phyloP scores from a whole-genome alignment of 192 early-diverging fungal genomes.

The Pecoramyces ruminantium region DNA sequence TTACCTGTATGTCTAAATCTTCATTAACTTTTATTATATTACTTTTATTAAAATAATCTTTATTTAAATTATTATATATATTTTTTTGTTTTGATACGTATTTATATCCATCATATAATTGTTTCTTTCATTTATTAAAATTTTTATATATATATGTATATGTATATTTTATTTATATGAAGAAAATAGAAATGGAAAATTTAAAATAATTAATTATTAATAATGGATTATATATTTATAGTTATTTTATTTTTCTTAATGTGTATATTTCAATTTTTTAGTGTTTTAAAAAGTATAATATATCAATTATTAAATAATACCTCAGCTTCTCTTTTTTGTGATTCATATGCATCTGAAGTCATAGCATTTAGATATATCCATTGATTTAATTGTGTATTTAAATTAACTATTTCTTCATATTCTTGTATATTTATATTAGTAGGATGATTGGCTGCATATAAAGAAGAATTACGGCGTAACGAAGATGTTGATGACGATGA shows the following conservation, averaged over 20 bases:
- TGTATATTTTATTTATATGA: no score
- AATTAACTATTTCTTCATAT: neutral
- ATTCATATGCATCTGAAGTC: neutral
- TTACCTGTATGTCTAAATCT: neutral
- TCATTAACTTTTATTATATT: neutral
- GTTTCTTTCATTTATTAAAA: neutral
- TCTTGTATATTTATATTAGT: neutral
- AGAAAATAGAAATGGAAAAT: no score
- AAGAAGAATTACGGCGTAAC: neutral
- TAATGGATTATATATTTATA: no score
- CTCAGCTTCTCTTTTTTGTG: neutral
- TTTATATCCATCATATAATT: neutral
- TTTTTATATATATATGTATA: no score
- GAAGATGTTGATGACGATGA: neutral
- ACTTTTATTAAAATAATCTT: neutral
- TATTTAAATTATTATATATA: neutral
- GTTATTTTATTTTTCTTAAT: no score
- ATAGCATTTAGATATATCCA: neutral
- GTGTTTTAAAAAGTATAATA: no score
- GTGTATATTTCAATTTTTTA: no score
- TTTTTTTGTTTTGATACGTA: neutral
- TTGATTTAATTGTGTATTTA: neutral
- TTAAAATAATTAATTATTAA: no score
- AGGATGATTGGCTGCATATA: neutral
- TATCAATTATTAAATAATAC: no score